Evolutionary conservation across 352 stramenopile species (phyloP).

Genomic region (Pythium monospermum): DNA sequence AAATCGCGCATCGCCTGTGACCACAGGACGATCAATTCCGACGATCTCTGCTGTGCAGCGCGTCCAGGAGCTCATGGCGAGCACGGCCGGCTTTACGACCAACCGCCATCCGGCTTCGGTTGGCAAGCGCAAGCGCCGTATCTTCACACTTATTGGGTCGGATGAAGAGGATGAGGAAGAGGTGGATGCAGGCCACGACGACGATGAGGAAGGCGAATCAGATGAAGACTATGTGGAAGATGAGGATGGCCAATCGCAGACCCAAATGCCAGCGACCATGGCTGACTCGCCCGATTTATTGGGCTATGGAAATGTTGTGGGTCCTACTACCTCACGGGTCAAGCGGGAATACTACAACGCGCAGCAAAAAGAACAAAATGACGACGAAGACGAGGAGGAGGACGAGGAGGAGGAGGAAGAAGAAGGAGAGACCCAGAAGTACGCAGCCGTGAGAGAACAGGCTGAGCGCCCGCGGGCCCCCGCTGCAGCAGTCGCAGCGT

Average conservation of each 20-base stretch:
- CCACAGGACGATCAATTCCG: neutral
- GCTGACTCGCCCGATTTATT: constrained; percentile 16
- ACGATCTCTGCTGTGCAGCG: constrained; percentile 17
- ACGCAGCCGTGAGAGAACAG: too few relatives aligned
- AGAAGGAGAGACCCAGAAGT: too few relatives aligned
- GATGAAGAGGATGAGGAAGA: constrained; percentile 13
- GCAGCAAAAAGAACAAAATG: neutral
- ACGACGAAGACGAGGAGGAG: neutral
- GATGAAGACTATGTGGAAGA: neutral
- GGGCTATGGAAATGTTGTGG: constrained; percentile 14
- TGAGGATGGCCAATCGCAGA: neutral
- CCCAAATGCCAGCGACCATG: constrained; percentile 8
- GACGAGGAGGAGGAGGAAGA: neutral
- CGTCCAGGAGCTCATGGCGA: constrained; percentile 9
- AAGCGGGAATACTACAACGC: neutral
- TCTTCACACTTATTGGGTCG: constrained; percentile 12
- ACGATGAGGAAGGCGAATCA: neutral
- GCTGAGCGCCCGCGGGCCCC: too few relatives aligned
- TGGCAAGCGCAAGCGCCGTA: constrained; percentile 20
- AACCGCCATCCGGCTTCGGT: too few relatives aligned
- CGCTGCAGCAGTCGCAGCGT: neutral
- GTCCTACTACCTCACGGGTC: too few relatives aligned
- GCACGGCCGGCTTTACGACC: too few relatives aligned
- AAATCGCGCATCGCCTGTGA: neutral
- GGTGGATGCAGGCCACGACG: constrained; percentile 1